phyloP scores from a whole-genome alignment of 192 early-diverging fungal genomes.

The Backusella circina region DNA sequence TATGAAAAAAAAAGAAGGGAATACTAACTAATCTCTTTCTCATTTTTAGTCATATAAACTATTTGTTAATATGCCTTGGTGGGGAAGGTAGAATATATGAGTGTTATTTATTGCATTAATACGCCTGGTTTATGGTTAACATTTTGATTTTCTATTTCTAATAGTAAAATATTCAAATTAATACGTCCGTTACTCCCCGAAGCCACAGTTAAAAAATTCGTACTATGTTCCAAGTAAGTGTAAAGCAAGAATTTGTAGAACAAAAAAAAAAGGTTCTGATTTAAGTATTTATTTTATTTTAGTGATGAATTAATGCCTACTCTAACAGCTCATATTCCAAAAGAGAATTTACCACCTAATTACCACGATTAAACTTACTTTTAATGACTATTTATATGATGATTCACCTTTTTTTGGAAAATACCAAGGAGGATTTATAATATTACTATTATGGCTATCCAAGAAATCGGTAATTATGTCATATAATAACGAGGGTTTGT shows the following conservation, averaged over 20 bases:
- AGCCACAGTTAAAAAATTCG: slow-evolving; percentile 59
- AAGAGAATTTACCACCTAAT: not conserved
- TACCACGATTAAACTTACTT: not conserved
- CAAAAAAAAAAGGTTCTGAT: not conserved
- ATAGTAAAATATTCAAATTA: slow-evolving; percentile 53
- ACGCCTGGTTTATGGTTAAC: too few relatives aligned
- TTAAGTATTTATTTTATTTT: too few relatives aligned
- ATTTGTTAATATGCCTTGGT: slow-evolving; percentile 54
- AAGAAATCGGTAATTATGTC: too few relatives aligned
- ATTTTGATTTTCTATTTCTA: not conserved
- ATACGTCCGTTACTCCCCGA: slow-evolving; percentile 52
- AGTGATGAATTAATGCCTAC: slow-evolving; percentile 4
- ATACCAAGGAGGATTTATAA: too few relatives aligned
- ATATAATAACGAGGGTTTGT: too few relatives aligned
- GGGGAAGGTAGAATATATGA: slow-evolving; percentile 34
- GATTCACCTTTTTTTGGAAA: not conserved
- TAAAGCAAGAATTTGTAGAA: not conserved
- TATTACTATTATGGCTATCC: too few relatives aligned
- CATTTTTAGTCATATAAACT: slow-evolving; percentile 39
- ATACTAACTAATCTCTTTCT: not conserved
- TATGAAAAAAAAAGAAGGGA: not conserved
- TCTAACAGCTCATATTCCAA: not conserved
- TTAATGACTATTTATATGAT: not conserved
- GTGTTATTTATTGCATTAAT: not conserved
- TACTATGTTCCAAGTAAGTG: slow-evolving; percentile 45